Conservation (phyloP, 192 early-diverging fungal genomes). For the Entomortierella lignicola region DNA sequence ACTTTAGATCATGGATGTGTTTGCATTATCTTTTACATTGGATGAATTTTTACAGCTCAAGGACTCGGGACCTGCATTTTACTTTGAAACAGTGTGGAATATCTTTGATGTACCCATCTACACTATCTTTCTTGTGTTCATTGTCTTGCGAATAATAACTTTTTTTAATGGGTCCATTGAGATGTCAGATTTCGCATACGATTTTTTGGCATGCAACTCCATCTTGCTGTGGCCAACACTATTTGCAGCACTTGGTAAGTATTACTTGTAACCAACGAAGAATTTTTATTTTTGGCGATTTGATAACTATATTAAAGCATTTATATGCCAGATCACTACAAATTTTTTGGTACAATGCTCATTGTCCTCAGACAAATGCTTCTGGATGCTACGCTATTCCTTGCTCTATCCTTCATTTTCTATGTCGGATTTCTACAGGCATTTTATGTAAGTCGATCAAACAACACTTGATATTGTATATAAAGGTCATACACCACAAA, state of each 20-base stretch:
- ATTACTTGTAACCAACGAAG: no score
- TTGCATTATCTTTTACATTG: slow-evolving; percentile 36
- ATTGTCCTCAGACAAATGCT: slow-evolving; percentile 58
- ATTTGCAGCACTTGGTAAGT: slow-evolving; percentile 52
- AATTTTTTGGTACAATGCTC: slow-evolving; percentile 58
- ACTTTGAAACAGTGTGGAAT: slow-evolving; percentile 61
- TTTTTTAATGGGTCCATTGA: slow-evolving; percentile 30
- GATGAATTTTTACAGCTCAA: slow-evolving; percentile 54
- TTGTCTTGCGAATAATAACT: slow-evolving; percentile 35
- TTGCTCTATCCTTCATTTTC: slow-evolving; percentile 53
- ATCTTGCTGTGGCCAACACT: slow-evolving; percentile 58
- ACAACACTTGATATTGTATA: neutral
- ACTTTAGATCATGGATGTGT: slow-evolving; percentile 50
- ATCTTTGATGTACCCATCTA: slow-evolving; percentile 56
- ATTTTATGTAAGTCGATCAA: slow-evolving; percentile 27
- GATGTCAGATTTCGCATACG: slow-evolving; percentile 45
- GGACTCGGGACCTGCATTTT: slow-evolving; percentile 52
- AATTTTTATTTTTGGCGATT: no score
- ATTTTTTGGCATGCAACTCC: slow-evolving; percentile 54
- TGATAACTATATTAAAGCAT: neutral
- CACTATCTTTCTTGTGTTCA: slow-evolving; percentile 48
- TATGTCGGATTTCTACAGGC: slow-evolving; percentile 57
- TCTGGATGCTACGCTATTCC: slow-evolving; percentile 53
- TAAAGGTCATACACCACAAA: neutral
- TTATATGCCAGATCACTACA: slow-evolving; percentile 41